phyloP scores from a whole-genome alignment of 768 basidiomycete genomes.

The Amanita pallidorosea region DNA sequence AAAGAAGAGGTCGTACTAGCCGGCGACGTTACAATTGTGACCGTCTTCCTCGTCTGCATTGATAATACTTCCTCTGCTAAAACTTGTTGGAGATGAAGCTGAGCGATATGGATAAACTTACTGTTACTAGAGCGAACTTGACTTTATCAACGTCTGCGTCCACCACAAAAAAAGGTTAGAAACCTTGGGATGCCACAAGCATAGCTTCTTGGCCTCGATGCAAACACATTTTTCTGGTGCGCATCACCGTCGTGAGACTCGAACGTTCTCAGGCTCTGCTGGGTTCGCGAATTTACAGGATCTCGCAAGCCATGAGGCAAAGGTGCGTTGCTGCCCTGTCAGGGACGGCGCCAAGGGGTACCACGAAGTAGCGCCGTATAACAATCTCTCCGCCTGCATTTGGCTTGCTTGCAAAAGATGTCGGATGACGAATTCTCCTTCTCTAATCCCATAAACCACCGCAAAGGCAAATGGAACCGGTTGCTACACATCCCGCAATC shows the following conservation, averaged over 20 bases:
- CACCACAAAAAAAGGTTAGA: background rate
- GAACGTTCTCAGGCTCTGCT: no score
- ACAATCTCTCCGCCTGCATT: background rate
- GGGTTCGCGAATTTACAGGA: background rate
- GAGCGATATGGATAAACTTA: background rate
- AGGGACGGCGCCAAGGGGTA: background rate
- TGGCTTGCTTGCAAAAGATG: constrained; percentile 11
- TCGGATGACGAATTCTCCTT: constrained; percentile 30
- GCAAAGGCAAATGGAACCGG: constrained; percentile 28
- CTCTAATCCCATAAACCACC: constrained; percentile 30
- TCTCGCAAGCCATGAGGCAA: background rate
- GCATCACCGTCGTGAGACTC: background rate
- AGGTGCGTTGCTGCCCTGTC: background rate
- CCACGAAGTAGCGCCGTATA: background rate
- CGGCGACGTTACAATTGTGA: constrained; percentile 27
- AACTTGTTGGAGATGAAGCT: background rate
- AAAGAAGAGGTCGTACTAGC: constrained; percentile 10
- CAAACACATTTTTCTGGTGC: background rate
- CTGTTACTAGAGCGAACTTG: background rate
- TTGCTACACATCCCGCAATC: constrained; percentile 27
- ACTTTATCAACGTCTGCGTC: constrained; percentile 1
- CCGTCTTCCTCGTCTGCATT: constrained; percentile 25
- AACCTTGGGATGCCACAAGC: background rate
- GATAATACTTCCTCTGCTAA: no score
- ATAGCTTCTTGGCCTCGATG: background rate